Percentiles rank a stretch among this genome's conserved stretches.
Conservation (phyloP, 1,284 basidiomycete species). For the Ceratobasidium sp. region DNA sequence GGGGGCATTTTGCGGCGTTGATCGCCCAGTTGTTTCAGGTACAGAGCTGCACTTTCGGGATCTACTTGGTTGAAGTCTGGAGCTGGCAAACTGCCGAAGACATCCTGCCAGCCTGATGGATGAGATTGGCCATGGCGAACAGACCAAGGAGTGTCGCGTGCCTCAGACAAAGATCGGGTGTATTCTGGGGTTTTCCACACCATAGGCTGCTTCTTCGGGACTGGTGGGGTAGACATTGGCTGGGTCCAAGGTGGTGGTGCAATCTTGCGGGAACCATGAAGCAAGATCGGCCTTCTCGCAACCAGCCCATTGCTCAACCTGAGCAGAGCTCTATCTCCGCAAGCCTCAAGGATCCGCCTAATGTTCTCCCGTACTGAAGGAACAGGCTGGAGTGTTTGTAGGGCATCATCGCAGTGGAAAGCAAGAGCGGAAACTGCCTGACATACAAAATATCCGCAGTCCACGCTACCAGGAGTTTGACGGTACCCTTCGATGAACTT, state of each 20-base stretch:
- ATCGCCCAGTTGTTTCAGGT: not conserved
- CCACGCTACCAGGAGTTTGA: not conserved
- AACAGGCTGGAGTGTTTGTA: not conserved
- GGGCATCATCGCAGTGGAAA: not conserved
- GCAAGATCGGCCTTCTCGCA: not conserved
- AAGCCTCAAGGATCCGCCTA: not conserved
- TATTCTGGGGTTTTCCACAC: not conserved
- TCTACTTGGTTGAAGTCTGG: not conserved
- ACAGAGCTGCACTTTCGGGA: not conserved
- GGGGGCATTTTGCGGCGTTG: not conserved
- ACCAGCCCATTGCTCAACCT: not conserved
- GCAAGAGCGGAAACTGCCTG: not conserved
- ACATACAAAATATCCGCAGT: not conserved
- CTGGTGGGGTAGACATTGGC: not conserved
- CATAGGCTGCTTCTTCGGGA: not conserved
- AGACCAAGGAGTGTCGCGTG: not conserved
- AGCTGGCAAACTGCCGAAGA: not conserved
- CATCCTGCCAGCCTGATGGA: not conserved
- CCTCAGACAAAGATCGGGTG: not conserved
- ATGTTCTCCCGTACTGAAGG: not conserved
- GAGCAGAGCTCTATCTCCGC: not conserved
- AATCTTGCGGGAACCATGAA: not conserved
- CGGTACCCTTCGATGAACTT: not conserved
- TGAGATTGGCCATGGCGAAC: too few species aligned
- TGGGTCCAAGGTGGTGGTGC: not conserved